Base-by-base conservation (phyloP, 805 yeast species). In the Teunomyces barrocoloradensis region DNA sequence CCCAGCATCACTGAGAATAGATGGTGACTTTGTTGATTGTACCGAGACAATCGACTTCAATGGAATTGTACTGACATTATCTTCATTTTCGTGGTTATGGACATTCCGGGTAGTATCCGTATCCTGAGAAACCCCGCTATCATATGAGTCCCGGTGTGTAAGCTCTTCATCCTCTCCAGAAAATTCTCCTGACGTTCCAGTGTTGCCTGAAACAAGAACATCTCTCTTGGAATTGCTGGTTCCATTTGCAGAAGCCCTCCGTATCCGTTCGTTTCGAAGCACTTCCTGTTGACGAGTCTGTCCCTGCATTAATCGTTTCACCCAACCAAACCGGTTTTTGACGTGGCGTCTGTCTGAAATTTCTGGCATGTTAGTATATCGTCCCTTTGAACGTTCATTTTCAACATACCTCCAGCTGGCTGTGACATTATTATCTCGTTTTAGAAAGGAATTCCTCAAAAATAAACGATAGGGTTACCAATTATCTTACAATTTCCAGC, bases 41-140 rank as follows among this genome's bases (percentile, higher is more conserved):
- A 58, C 52, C 1, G 79, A 71, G 3, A 74, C 62, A 6, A 75
- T 59, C 28, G 81, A 78, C 47, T 76, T 68, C 30, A 78, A 62
- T 1, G 82, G 82, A 29, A 63, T 69, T 3, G 81, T 78, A 50
- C 80, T 74, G 42, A 71, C 62, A 49, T 77, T 77, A 51, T 73
- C 77, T 5, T 63, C 56, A 29, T 42, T 17, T 11, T 20, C 35
- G 10, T 17, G 25, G 28, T 28, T 25, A 17, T 17, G 37, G 20
- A 39, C 23, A 6, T 23, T 42, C 7, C 44, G 28, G 3, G 28
- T 42, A 11, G 18, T 42, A 28, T 42, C 44, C 10, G 38, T 20
- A 15, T n/a, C 36, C n/a, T 17, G 11, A 6, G 28, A 23, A 4
- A 15, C 20, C 9, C 15, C 44, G n/a, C 34, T 28, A n/a, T 42